Evolutionary conservation across 352 stramenopile genomes (phyloP).

Genomic region (Pythium volutum): DNA sequence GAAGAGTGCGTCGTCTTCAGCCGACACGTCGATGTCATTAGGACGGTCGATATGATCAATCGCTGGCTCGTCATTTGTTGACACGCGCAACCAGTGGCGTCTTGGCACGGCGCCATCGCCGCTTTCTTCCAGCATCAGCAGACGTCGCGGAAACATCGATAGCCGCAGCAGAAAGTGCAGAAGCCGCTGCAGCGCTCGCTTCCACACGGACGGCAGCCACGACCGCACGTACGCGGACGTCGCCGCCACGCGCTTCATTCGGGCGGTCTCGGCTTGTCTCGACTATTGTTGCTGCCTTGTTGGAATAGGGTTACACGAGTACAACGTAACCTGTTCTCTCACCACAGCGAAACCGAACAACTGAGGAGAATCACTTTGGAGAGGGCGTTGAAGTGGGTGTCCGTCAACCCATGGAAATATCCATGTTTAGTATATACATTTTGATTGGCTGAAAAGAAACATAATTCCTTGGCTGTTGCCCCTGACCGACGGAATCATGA

Average conservation of each 20-base stretch:
- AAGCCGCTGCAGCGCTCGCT: slow-evolving; percentile 27
- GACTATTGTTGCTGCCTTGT: neutral
- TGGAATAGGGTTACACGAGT: neutral
- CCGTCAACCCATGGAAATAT: neutral
- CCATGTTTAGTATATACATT: neutral
- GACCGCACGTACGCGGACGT: slow-evolving; percentile 25
- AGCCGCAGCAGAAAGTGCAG: slow-evolving; percentile 36
- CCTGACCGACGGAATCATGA: too few relatives aligned
- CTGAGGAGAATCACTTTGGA: slow-evolving; percentile 1
- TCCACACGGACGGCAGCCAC: slow-evolving; percentile 34
- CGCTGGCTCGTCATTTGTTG: neutral
- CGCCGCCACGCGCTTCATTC: slow-evolving; percentile 19
- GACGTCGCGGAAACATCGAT: slow-evolving; percentile 16
- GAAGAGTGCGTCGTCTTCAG: slow-evolving; percentile 6
- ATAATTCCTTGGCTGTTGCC: too few relatives aligned
- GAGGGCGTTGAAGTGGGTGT: slow-evolving; percentile 8
- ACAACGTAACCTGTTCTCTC: slow-evolving; percentile 6
- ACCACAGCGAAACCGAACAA: slow-evolving; percentile 6
- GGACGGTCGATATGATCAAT: neutral
- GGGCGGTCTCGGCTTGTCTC: neutral
- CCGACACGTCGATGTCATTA: neutral
- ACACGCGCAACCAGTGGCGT: slow-evolving; percentile 6
- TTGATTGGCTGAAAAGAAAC: slow-evolving; percentile 10
- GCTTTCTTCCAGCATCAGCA: slow-evolving; percentile 19
- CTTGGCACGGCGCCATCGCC: too few relatives aligned